phyloP scores from a whole-genome alignment of 2,329 filamentous ascomycete species.

The Ceratocystiopsis minuta region DNA sequence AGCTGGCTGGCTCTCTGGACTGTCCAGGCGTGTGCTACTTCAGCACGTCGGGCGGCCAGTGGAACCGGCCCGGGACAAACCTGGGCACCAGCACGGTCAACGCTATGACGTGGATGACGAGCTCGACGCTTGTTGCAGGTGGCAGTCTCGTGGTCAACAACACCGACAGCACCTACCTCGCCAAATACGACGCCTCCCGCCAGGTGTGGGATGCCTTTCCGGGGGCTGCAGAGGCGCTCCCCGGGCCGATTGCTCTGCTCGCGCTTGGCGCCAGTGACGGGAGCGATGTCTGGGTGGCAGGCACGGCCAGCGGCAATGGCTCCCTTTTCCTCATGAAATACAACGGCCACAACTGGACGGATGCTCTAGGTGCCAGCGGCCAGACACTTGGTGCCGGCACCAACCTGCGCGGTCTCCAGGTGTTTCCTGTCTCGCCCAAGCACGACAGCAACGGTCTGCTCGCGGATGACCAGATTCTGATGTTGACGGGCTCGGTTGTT shows the following conservation, averaged over 20 bases:
- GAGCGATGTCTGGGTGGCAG: conserved; percentile 66
- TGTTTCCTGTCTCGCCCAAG: conserved; percentile 51
- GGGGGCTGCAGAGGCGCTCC: conserved; percentile 42
- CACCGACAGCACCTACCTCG: conserved; percentile 44
- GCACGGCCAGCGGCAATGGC: conserved; percentile 38
- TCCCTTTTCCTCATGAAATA: conserved; percentile 69
- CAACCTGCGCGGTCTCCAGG: conserved; percentile 59
- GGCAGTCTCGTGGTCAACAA: conserved; percentile 56
- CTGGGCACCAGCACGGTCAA: conserved; percentile 55
- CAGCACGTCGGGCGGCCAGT: conserved; percentile 51
- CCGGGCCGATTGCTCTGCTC: conserved; percentile 63
- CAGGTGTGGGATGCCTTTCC: conserved; percentile 48
- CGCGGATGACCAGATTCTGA: conserved; percentile 47
- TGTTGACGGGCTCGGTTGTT: conserved; percentile 70
- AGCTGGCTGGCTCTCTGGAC: conserved; percentile 62
- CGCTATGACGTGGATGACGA: conserved; percentile 57
- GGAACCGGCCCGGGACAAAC: conserved; percentile 60
- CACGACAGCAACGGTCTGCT: conserved; percentile 51
- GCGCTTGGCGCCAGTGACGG: conserved; percentile 54
- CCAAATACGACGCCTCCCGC: conserved; percentile 50
- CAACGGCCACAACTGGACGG: conserved; percentile 48
- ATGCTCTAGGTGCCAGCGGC: conserved; percentile 30
- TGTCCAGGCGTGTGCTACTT: conserved; percentile 74
- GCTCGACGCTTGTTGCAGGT: conserved; percentile 54
- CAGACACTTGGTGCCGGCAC: conserved; percentile 46